These are phyloP conservation scores for Hymenoscyphus linearis DNA, from an alignment of 2,329 filamentous ascomycete genomes.

Conservation along the genomic window DNA sequence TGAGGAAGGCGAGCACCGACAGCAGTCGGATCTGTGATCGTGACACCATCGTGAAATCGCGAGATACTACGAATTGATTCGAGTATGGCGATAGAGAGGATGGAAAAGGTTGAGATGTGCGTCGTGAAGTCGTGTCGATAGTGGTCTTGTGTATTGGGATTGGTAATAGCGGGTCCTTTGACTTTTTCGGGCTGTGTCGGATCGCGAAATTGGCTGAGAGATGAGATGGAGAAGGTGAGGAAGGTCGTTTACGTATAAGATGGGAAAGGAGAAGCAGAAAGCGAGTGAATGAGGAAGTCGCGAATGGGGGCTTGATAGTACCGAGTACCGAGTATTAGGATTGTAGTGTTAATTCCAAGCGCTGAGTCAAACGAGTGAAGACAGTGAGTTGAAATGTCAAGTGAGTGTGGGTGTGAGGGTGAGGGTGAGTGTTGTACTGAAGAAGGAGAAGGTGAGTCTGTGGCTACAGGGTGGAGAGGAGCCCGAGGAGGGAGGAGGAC, in stretches of 20 bases:
- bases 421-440: neutral
- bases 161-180: neutral
- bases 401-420: neutral
- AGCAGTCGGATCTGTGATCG: constrained; percentile 20
- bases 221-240: neutral
- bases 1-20: constrained; percentile 18
- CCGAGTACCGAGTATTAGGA: too few species aligned
- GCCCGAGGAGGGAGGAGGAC: too few species aligned
- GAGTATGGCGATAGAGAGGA: neutral
- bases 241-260: neutral
- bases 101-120: neutral
- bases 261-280: neutral
- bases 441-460: neutral
- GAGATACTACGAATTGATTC: too few species aligned
- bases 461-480: neutral
- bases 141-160: neutral
- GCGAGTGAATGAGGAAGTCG: neutral
- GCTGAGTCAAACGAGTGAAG: neutral
- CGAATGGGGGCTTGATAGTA: neutral
- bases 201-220: neutral
- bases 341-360: neutral
- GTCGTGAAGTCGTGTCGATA: neutral
- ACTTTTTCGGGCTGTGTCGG: neutral
- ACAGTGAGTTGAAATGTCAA: neutral
- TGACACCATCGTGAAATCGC: constrained; percentile 22